phyloP scores from a whole-genome alignment of 1,284 basidiomycete species.

The Sporisorium graminicola region DNA sequence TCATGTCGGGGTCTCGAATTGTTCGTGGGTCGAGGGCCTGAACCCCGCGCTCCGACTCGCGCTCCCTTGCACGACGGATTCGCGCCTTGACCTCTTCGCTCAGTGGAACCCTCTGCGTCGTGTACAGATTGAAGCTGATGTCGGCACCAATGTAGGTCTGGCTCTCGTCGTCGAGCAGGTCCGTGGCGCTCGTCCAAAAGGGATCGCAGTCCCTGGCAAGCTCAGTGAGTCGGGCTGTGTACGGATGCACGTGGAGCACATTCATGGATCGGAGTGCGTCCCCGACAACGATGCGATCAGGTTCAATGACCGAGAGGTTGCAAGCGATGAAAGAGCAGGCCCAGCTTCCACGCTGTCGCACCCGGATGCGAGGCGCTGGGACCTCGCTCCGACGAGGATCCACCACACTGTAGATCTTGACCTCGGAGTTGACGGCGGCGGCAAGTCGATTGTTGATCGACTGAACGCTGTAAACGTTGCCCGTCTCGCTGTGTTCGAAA shows the following conservation, averaged over 20 bases:
- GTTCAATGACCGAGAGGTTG: constrained; percentile 45
- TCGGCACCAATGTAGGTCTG: constrained; percentile 67
- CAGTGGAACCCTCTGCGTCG: constrained; percentile 52
- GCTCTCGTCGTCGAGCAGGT: constrained; percentile 41
- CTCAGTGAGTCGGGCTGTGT: constrained; percentile 49
- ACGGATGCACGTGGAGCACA: constrained; percentile 52
- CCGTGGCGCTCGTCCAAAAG: constrained; percentile 65
- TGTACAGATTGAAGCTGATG: constrained; percentile 66
- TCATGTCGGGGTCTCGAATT: constrained; percentile 2
- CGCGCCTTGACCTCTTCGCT: constrained; percentile 37
- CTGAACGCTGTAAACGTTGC: constrained; percentile 62
- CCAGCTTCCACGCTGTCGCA: constrained; percentile 54
- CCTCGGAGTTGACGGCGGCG: constrained; percentile 64
- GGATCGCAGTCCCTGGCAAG: constrained; percentile 66
- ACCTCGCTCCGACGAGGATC: constrained; percentile 20
- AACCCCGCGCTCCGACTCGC: constrained; percentile 22
- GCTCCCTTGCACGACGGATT: constrained; percentile 39
- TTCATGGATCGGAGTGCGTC: constrained; percentile 66
- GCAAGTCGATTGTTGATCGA: constrained; percentile 37
- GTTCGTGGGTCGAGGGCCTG: not conserved
- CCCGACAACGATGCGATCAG: constrained; percentile 59
- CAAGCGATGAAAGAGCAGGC: constrained; percentile 64
- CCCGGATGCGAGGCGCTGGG: constrained; percentile 19
- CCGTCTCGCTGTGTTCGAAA: constrained; percentile 51
- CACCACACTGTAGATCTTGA: constrained; percentile 44